A percentile compares a stretch with the other conserved stretches of the same genome.
These are phyloP conservation scores for Colletotrichum karsti DNA, from an alignment of 2,329 filamentous ascomycete genomes.

Conservation along the genomic window DNA sequence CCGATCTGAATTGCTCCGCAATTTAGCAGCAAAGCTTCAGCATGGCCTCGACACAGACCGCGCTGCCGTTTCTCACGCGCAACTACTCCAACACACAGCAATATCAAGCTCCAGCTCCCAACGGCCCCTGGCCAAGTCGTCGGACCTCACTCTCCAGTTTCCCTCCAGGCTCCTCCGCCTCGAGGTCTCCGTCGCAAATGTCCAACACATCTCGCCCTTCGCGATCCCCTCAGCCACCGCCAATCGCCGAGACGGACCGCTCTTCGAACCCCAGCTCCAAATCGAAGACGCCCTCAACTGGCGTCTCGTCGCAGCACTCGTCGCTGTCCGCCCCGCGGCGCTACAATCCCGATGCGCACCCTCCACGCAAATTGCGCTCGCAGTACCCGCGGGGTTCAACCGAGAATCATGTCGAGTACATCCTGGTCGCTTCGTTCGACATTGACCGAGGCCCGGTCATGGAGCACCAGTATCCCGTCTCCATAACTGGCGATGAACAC, in stretches of 20 bases:
- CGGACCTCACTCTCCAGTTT: slow-evolving; percentile 72
- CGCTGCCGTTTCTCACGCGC: slow-evolving; percentile 52
- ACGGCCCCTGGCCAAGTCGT: slow-evolving; percentile 41
- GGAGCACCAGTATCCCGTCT: slow-evolving; percentile 96
- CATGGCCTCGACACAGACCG: slow-evolving; percentile 51
- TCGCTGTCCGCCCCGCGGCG: slow-evolving; percentile 62
- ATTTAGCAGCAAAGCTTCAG: slow-evolving; percentile 12
- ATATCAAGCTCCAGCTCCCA: slow-evolving; percentile 37
- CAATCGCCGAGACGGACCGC: slow-evolving; percentile 59
- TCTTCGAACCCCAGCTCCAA: slow-evolving; percentile 67
- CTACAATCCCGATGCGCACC: slow-evolving; percentile 59
- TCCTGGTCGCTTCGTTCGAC: slow-evolving; percentile 95
- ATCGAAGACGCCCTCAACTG: slow-evolving; percentile 67
- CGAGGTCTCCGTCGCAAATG: slow-evolving; percentile 66
- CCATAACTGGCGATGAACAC: slow-evolving; percentile 96
- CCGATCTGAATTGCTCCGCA: slow-evolving; percentile 22
- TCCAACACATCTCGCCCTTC: slow-evolving; percentile 62
- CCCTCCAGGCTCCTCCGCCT: slow-evolving; percentile 51
- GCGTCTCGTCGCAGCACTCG: slow-evolving; percentile 67
- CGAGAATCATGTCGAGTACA: slow-evolving; percentile 98
- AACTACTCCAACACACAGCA: slow-evolving; percentile 45
- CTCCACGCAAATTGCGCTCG: slow-evolving; percentile 69
- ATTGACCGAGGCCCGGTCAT: slow-evolving; percentile 96
- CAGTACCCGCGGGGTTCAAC: slow-evolving; percentile 78
- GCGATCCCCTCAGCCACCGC: slow-evolving; percentile 61